Evolutionary conservation across 2,329 filamentous ascomycete genomes (phyloP), one percentile per base, ranked within the genome.

Genomic region (Onygenales sp.): DNA sequence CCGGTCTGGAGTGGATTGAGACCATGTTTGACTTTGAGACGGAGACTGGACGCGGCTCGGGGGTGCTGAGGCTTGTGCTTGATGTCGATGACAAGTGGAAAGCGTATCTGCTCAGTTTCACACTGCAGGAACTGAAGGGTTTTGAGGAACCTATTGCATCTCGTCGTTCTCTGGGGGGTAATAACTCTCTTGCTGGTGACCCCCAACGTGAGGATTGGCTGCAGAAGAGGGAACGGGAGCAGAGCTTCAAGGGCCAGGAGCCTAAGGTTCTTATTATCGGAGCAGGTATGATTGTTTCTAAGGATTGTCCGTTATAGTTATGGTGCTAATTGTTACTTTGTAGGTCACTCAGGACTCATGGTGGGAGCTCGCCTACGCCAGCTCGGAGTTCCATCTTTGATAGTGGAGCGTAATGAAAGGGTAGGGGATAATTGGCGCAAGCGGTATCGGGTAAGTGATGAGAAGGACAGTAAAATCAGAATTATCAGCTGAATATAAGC

Each of bases 371-470:
- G 72, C 9, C 62, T 74, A 2, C 65, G 73, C 51, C 67, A 66
- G 3, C 61, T 74, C 10, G 68, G 69, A 3, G 52, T 76, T 0
- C 65, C 67, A 4, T 65, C 62, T 49, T 61, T 77, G 14, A 64
- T 78, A 33, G 60, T 78, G 11, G 76, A 79, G 49, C 68, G 69
- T 50, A 71, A 73, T 40, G 63, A 69, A 13, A 63, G 70, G 0
- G 64, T 78, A 8, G 76, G 76, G 4, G 75, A 78, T 55, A 76
- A 75, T 49, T 79, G 77, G 77, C 63, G 74, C 2, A 67, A 72
- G 13, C 68, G 77, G n/a, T 79, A 79, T 55, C 65, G 70, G 27
- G 67, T 70, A 49, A 11, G 51, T 52, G 8, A 42, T 32, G 34
- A 34, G 11, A 42, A 43, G 39, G 13, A 10, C 14, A 42, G 3